Conservation (phyloP, 2,329 filamentous ascomycete genomes). For the Fusarium decemcellulare region DNA sequence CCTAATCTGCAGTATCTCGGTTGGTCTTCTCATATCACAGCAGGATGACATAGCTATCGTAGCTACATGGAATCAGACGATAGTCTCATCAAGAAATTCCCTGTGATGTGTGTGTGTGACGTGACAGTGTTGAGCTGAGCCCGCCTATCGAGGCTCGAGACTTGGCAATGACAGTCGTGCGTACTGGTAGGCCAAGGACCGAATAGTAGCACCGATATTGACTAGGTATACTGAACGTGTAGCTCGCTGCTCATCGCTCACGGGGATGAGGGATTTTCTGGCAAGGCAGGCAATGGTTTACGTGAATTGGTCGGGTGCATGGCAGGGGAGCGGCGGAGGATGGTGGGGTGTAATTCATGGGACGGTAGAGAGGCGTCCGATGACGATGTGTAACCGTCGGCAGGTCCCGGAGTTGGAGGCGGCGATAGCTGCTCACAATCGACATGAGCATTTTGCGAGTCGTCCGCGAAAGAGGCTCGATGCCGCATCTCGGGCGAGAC, state of each 20-base stretch:
- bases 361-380: constrained; percentile 22
- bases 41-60: constrained; percentile 30
- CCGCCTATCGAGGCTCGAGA: neutral
- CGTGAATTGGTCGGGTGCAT: constrained; percentile 47
- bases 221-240: too few relatives aligned
- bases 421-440: constrained; percentile 47
- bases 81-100: constrained; percentile 18
- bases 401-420: constrained; percentile 42
- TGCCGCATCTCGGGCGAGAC: constrained; percentile 2
- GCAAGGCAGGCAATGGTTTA: constrained; percentile 61
- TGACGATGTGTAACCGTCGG: constrained; percentile 26
- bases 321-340: constrained; percentile 34
- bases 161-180: neutral
- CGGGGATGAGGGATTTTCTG: constrained; percentile 52
- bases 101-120: neutral
- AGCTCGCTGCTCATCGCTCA: constrained; percentile 6
- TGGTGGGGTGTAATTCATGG: constrained; percentile 26
- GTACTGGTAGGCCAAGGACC: neutral
- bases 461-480: constrained; percentile 21
- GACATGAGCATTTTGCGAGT: constrained; percentile 21
- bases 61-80: constrained; percentile 34
- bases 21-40: constrained; percentile 38
- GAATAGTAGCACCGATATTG: too few relatives aligned
- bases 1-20: constrained; percentile 42
- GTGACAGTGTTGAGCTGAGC: neutral